Evolutionary conservation across 306 rosid species (phyloP).

Genomic region (Corylus heterophylla): DNA sequence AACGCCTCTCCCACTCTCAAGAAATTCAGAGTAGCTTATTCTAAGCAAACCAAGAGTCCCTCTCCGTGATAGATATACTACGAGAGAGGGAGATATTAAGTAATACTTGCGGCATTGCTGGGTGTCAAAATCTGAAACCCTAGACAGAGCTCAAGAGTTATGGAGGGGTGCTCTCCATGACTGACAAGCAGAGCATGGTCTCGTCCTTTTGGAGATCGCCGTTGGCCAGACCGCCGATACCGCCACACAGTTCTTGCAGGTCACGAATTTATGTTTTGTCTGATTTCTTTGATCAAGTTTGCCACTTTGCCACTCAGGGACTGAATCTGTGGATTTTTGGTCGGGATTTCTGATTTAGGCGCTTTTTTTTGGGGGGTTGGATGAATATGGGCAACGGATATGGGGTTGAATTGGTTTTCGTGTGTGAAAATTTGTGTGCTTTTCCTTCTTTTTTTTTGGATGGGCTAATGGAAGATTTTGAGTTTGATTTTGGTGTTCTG

Average conservation of each 20-base stretch:
- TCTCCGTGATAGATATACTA: too few relatives aligned
- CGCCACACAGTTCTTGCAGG: constrained; percentile 54
- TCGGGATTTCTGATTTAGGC: neutral
- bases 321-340: neutral
- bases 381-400: neutral
- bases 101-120: neutral
- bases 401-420: neutral
- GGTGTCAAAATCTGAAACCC: neutral
- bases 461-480: neutral
- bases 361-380: neutral
- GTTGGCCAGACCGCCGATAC: constrained; percentile 53
- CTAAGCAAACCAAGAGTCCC: too few relatives aligned
- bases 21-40: too few relatives aligned
- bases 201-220: constrained; percentile 57
- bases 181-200: constrained; percentile 50
- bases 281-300: neutral
- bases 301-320: neutral
- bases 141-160: neutral
- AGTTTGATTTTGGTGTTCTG: neutral
- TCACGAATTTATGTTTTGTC: neutral
- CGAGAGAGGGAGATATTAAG: too few relatives aligned
- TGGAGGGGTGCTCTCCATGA: constrained; percentile 42
- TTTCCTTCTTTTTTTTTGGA: neutral
- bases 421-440: neutral
- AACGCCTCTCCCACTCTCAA: too few relatives aligned